A percentile compares a stretch with the other conserved stretches of the same genome.
Conservation (phyloP, 352 stramenopile genomes). For the Thraustochytrium striatum region DNA sequence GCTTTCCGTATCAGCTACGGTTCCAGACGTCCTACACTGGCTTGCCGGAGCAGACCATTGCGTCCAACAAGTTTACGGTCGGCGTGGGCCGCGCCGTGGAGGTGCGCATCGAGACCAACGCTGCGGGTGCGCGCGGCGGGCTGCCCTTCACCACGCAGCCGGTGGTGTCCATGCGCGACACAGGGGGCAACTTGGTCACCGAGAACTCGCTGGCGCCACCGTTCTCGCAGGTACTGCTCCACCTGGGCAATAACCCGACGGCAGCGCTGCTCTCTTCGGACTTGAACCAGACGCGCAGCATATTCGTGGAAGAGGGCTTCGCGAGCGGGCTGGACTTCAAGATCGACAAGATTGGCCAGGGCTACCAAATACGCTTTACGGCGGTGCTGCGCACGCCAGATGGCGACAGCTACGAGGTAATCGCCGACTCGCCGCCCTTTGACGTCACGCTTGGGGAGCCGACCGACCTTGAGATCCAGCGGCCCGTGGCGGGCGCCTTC, state of each 20-base stretch:
- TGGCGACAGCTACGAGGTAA: background rate
- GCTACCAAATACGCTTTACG: conserved; percentile 40
- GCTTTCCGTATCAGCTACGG: conserved; percentile 20
- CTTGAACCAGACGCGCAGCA: background rate
- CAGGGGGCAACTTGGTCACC: conserved; percentile 47
- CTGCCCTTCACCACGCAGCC: conserved; percentile 42
- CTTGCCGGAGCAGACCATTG: background rate
- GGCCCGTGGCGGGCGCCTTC: conserved; percentile 5
- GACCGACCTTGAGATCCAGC: conserved; percentile 11
- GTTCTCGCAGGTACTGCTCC: conserved; percentile 2
- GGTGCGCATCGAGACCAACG: conserved; percentile 11
- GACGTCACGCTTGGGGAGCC: conserved; percentile 30
- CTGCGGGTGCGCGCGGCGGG: conserved; percentile 2
- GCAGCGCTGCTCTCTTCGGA: conserved; percentile 18
- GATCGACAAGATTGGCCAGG: conserved; percentile 26
- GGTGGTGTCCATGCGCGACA: conserved; percentile 28
- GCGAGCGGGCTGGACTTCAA: conserved; percentile 18
- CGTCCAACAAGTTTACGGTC: conserved; percentile 8
- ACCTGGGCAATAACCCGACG: conserved; percentile 40
- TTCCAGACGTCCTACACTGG: conserved; percentile 20
- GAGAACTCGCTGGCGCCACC: conserved; percentile 24
- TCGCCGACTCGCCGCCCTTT: conserved; percentile 28
- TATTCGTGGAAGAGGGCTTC: background rate
- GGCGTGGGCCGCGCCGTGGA: conserved; percentile 19
- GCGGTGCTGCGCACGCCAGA: conserved; percentile 14